A percentile compares a stretch with the other conserved stretches of the same genome.
phyloP scores from a whole-genome alignment of 2,329 filamentous ascomycete species.

The Aspergillus costaricaensis region DNA sequence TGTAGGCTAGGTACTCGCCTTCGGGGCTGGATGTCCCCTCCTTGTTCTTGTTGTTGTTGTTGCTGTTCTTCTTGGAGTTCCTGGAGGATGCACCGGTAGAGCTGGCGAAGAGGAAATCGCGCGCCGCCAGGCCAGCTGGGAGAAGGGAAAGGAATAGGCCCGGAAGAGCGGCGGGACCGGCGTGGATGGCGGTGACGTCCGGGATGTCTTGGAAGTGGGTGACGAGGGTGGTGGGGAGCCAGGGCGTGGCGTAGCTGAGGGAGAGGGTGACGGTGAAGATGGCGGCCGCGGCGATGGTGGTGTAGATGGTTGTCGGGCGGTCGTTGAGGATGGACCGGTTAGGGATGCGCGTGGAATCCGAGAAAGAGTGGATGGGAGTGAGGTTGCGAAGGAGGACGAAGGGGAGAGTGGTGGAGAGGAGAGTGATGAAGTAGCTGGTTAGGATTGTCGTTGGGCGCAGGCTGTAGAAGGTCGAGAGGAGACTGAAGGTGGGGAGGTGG shows the following conservation, averaged over 20 bases:
- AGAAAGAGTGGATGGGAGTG: conserved; percentile 57
- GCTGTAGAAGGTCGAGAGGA: conserved; percentile 76
- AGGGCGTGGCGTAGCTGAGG: conserved; percentile 64
- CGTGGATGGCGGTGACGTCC: conserved; percentile 68
- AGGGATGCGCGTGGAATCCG: conserved; percentile 49
- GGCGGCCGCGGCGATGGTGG: conserved; percentile 66
- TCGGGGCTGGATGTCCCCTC: conserved; percentile 57
- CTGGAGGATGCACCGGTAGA: conserved; percentile 47
- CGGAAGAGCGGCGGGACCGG: conserved; percentile 57
- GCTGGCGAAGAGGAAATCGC: conserved; percentile 71
- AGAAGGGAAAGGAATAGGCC: conserved; percentile 56
- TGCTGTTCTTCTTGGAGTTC: conserved; percentile 47
- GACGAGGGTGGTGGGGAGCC: conserved; percentile 72
- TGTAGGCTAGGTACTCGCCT: conserved; percentile 69
- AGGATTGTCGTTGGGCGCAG: conserved; percentile 64
- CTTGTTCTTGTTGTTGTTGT: conserved; percentile 46
- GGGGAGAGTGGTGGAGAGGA: conserved; percentile 68
- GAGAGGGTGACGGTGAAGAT: conserved; percentile 77
- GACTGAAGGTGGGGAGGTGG: conserved; percentile 73
- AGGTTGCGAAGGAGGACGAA: conserved; percentile 73
- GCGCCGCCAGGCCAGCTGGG: conserved; percentile 70
- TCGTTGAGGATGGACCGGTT: conserved; percentile 69
- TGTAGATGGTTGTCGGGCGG: conserved; percentile 62
- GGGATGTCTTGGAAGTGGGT: conserved; percentile 72
- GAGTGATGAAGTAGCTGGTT: conserved; percentile 66